phyloP scores from a whole-genome alignment of 2,329 filamentous ascomycete genomes.

The Ceratocystis harringtonii region DNA sequence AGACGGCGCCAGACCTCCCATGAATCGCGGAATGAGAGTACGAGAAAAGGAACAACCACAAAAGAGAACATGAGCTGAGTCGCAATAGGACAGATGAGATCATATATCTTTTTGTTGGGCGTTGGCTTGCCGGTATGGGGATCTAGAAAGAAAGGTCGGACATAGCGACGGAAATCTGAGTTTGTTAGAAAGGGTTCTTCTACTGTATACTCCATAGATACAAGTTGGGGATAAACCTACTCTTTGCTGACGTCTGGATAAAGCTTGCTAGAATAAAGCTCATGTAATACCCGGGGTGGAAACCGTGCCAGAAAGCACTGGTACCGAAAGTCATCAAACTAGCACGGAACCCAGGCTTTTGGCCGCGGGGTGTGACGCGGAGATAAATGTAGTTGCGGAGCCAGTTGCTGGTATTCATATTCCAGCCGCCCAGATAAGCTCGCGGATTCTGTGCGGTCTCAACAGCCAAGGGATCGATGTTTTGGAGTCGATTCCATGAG shows the following conservation, averaged over 20 bases:
- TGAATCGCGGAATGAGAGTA: constrained; percentile 58
- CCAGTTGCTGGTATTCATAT: constrained; percentile 98
- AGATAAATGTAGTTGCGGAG: constrained; percentile 91
- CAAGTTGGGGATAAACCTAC: constrained; percentile 32
- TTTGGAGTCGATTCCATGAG: constrained; percentile 75
- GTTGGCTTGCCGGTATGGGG: constrained; percentile 55
- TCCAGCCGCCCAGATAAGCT: constrained; percentile 84
- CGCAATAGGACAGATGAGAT: constrained; percentile 55
- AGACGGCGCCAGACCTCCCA: constrained; percentile 67
- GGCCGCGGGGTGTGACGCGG: constrained; percentile 83
- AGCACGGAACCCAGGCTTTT: constrained; percentile 90
- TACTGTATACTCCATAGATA: not conserved
- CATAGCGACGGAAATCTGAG: constrained; percentile 69
- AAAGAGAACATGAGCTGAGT: constrained; percentile 80
- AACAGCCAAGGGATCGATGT: constrained; percentile 73
- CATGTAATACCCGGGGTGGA: constrained; percentile 92
- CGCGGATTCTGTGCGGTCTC: constrained; percentile 90
- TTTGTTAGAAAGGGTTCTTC: constrained; percentile 17
- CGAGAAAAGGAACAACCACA: constrained; percentile 66
- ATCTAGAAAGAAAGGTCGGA: constrained; percentile 86
- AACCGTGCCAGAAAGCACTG: constrained; percentile 94
- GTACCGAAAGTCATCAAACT: constrained; percentile 89
- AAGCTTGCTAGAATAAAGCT: constrained; percentile 80
- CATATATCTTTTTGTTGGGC: constrained; percentile 70
- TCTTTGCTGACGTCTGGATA: constrained; percentile 85